Base-by-base conservation (phyloP, 352 stramenopile species). In the Globisporangium viniferum region DNA sequence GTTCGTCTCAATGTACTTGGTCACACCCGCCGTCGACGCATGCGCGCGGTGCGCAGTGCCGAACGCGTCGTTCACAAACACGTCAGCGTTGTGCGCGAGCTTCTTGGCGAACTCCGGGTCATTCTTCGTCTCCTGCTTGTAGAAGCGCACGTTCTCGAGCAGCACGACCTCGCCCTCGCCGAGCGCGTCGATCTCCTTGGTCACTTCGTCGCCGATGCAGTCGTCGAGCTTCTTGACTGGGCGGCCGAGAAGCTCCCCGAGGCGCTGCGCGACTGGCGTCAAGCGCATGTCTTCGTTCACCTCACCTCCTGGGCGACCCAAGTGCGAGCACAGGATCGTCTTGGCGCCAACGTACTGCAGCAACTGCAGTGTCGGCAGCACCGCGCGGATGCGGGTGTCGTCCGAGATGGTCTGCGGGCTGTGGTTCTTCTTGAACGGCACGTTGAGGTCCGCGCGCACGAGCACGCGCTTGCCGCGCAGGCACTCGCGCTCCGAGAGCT, bases 51-150 rank as follows among this genome's bases (percentile, higher is more conserved):
- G 97, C 48, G 97, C 97, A 46, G 97, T 98, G 64, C 97, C 97
- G 76, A 99, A 99, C 10, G 97, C 97, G 79, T 99, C 97, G 77
- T 99, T 99, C 39, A 99, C 97, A 79, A 94, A 99, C 59, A 99
- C 73, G 64, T 99, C 93, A 64, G 96, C 96, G 53, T 81, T 81
- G 73, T 94, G 86, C 20, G 96, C 94, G 66, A 99, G 87, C 77
- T 98, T 89, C 79, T 98, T 89, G 66, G 97, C 94, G 68, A 99
- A 99, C 60, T 78, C 88, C 27, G 88, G 59, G 60, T 99, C 94
- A 82, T 99, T 99, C 87, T 98, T 98, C 61, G 88, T 94, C 81
- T 99, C 97, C 75, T 99, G 91, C 77, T 97, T 96, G 90, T 99
- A 98, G 89, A 99, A 99, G 22, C 97, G 95, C 49, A 98, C 85